Evolutionary conservation across 1,284 basidiomycete genomes (phyloP).

Genomic region (Salmacisia buchloeana): DNA sequence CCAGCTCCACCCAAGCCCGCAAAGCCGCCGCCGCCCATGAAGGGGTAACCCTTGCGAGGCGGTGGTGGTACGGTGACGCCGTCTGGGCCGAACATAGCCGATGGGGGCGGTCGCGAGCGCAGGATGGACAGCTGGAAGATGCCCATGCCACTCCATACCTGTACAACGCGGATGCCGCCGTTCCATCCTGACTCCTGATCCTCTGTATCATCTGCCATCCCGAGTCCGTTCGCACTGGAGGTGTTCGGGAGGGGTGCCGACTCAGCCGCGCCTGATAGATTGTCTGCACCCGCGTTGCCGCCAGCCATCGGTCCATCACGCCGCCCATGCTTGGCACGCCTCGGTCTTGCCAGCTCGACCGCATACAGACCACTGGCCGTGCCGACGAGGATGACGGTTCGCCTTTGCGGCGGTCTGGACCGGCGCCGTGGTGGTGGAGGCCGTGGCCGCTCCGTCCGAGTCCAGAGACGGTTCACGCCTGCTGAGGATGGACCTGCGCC

Average conservation of each 20-base stretch:
- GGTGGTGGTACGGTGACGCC: not conserved
- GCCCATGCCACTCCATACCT: slow-evolving; percentile 9
- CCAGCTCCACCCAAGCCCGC: not conserved
- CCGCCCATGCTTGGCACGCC: not conserved
- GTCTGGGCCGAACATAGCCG: not conserved
- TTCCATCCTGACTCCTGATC: not conserved
- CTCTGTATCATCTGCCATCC: not conserved
- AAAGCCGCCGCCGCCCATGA: too few relatives aligned
- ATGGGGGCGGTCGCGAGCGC: not conserved
- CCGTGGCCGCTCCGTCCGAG: not conserved
- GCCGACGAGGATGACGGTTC: slow-evolving; percentile 6
- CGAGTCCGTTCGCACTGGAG: too few relatives aligned
- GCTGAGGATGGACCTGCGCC: not conserved
- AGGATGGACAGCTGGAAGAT: slow-evolving; percentile 10
- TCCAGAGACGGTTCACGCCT: not conserved
- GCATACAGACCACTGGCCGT: slow-evolving; percentile 10
- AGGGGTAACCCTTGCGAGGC: not conserved
- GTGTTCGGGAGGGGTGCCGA: too few relatives aligned
- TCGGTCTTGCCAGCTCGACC: slow-evolving; percentile 6
- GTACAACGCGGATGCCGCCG: slow-evolving; percentile 10
- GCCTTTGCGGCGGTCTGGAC: not conserved
- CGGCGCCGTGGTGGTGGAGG: not conserved
- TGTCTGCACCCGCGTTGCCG: too few relatives aligned
- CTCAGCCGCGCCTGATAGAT: too few relatives aligned
- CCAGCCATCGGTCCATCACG: not conserved